Evolutionary conservation across 768 basidiomycete species (phyloP).

Genomic region (Russula lepida): DNA sequence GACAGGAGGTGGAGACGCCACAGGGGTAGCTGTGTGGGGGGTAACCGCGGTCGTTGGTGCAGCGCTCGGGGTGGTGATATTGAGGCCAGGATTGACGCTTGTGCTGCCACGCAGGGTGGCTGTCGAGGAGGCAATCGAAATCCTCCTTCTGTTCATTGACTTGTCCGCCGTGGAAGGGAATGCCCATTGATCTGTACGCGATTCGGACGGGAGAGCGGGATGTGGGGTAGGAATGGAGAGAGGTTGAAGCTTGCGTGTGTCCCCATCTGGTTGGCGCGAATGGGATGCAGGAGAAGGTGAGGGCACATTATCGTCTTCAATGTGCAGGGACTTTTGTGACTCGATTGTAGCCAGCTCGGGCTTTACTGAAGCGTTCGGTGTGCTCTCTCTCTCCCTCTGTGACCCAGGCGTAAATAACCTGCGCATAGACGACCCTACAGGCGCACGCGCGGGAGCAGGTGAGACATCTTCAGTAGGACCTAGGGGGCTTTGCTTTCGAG

Average conservation of each 20-base stretch:
- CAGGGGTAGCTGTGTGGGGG: conserved; percentile 47
- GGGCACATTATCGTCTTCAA: conserved; percentile 32
- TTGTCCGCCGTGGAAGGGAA: conserved; percentile 24
- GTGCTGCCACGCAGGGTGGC: conserved; percentile 39
- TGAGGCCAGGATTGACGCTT: conserved; percentile 35
- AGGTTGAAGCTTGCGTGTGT: conserved; percentile 36
- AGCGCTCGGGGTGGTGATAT: conserved; percentile 46
- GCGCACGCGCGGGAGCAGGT: not conserved
- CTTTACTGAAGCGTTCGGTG: conserved; percentile 22
- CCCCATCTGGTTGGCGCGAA: conserved; percentile 28
- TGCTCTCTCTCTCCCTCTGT: conserved; percentile 42
- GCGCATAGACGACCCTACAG: conserved; percentile 31
- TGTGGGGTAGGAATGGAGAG: conserved; percentile 52
- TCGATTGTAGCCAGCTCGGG: conserved; percentile 20
- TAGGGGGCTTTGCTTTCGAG: not conserved
- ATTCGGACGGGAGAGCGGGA: conserved; percentile 53
- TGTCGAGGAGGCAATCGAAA: conserved; percentile 39
- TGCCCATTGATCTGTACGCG: conserved; percentile 25
- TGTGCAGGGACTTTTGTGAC: conserved; percentile 27
- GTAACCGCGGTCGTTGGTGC: conserved; percentile 53
- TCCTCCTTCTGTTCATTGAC: conserved; percentile 30
- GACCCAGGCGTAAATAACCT: conserved; percentile 53
- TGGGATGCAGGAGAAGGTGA: conserved; percentile 40
- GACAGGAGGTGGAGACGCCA: conserved; percentile 29
- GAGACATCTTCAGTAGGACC: conserved; percentile 11